phyloP scores from a whole-genome alignment of 1,284 basidiomycete genomes.

The Fomitopsis schrenkii region DNA sequence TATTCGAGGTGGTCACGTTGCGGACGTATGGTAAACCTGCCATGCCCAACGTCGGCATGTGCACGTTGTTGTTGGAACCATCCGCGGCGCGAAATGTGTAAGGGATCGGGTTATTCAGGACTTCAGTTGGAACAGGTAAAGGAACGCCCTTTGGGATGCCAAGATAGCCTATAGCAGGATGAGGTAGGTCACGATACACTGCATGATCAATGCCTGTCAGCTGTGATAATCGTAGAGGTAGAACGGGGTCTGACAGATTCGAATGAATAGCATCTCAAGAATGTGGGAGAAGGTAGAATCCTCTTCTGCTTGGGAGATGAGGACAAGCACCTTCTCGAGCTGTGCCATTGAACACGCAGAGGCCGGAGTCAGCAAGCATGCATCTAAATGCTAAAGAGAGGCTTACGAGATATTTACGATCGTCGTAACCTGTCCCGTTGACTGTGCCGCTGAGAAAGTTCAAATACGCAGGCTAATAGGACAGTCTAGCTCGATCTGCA shows the following conservation, averaged over 20 bases:
- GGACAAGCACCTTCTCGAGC: constrained; percentile 65
- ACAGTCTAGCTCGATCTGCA: background rate
- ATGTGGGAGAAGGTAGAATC: constrained; percentile 37
- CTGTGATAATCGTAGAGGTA: background rate
- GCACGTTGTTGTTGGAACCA: constrained; percentile 72
- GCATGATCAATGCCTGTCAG: background rate
- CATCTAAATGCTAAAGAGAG: background rate
- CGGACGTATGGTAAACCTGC: constrained; percentile 74
- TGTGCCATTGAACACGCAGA: constrained; percentile 20
- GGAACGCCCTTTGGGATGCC: constrained; percentile 15
- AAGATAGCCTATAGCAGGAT: constrained; percentile 65
- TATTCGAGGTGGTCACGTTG: constrained; percentile 54
- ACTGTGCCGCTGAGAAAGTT: background rate
- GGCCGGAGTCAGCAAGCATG: too few species aligned
- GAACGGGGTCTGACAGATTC: constrained; percentile 33
- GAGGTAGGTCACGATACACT: constrained; percentile 71
- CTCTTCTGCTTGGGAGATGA: constrained; percentile 55
- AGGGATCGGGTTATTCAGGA: background rate
- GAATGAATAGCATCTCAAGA: constrained; percentile 42
- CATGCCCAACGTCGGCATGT: constrained; percentile 68
- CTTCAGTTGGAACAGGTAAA: background rate
- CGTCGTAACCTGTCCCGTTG: constrained; percentile 40
- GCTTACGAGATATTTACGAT: constrained; percentile 48
- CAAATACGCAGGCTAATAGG: background rate
- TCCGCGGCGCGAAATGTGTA: constrained; percentile 64